phyloP scores from a whole-genome alignment of 1,284 basidiomycete species.

The Exobasidium cylindrosporum region DNA sequence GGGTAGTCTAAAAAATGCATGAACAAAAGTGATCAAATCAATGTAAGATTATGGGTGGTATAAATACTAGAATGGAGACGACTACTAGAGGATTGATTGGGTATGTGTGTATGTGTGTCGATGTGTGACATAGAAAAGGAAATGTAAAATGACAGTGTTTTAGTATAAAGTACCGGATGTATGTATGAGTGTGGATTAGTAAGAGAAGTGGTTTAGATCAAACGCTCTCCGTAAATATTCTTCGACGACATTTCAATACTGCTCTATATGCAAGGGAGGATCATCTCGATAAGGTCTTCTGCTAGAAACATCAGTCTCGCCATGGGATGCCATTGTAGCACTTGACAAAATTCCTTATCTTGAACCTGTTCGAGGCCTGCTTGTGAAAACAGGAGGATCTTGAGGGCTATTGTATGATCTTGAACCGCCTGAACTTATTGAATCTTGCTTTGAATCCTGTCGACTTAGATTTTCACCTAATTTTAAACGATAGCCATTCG shows the following conservation, averaged over 20 bases:
- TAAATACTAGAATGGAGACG: no score
- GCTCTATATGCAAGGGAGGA: background rate
- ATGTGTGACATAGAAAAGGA: no score
- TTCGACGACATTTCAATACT: no score
- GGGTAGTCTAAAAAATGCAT: constrained; percentile 3
- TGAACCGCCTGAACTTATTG: background rate
- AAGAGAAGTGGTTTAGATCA: no score
- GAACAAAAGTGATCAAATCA: no score
- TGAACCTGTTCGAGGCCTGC: constrained; percentile 7
- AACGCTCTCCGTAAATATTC: no score
- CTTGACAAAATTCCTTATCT: constrained; percentile 10
- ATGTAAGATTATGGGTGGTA: no score
- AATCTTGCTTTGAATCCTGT: background rate
- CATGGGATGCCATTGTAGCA: background rate
- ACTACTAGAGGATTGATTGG: no score
- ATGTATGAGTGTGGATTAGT: no score
- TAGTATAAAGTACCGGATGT: no score
- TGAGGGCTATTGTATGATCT: background rate
- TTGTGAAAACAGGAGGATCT: background rate
- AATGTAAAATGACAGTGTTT: no score
- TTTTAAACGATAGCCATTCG: background rate
- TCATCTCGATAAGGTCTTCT: background rate
- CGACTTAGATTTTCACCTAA: background rate
- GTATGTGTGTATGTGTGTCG: no score
- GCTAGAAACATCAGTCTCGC: background rate